Conservation (phyloP, 805 yeast species). For the Saccharomycopsis lassenensis region DNA sequence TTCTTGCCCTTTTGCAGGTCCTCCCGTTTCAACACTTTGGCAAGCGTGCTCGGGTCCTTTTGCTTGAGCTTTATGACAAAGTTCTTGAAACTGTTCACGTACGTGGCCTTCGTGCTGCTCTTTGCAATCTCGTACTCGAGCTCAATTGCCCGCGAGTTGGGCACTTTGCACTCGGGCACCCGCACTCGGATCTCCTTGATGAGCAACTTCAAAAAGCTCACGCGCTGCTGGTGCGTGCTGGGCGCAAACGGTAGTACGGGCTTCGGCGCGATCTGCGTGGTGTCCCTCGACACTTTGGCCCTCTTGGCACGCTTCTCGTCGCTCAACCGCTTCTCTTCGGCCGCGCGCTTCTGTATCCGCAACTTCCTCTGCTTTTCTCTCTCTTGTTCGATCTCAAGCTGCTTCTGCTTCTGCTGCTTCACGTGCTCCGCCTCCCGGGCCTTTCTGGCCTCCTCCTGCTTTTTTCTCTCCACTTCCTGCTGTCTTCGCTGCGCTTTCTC, state of each 20-base stretch:
- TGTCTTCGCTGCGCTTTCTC: too few relatives aligned
- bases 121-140: slow-evolving; percentile 15
- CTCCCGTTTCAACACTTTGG: neutral
- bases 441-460: too few relatives aligned
- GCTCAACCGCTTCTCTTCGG: too few relatives aligned
- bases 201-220: slow-evolving; percentile 7
- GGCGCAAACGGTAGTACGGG: slow-evolving; percentile 12
- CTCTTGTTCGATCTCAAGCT: too few relatives aligned
- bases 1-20: neutral
- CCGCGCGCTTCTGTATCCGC: too few relatives aligned
- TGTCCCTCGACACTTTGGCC: too few relatives aligned
- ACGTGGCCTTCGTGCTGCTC: slow-evolving; percentile 5
- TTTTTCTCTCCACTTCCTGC: too few relatives aligned
- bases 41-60: slow-evolving; percentile 3
- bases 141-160: slow-evolving; percentile 7
- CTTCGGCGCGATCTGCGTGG: neutral
- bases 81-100: slow-evolving; percentile 9
- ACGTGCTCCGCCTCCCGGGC: too few relatives aligned
- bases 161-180: slow-evolving; percentile 7
- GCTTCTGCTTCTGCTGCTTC: too few relatives aligned
- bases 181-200: slow-evolving; percentile 2
- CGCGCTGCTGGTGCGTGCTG: slow-evolving; percentile 11
- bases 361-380: too few relatives aligned
- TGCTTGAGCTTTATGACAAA: slow-evolving; percentile 10
- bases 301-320: too few relatives aligned